Percentiles rank a stretch among this genome's conserved stretches.
Evolutionary conservation across 805 yeast genomes (phyloP).

Genomic region (Metschnikowia similis): DNA sequence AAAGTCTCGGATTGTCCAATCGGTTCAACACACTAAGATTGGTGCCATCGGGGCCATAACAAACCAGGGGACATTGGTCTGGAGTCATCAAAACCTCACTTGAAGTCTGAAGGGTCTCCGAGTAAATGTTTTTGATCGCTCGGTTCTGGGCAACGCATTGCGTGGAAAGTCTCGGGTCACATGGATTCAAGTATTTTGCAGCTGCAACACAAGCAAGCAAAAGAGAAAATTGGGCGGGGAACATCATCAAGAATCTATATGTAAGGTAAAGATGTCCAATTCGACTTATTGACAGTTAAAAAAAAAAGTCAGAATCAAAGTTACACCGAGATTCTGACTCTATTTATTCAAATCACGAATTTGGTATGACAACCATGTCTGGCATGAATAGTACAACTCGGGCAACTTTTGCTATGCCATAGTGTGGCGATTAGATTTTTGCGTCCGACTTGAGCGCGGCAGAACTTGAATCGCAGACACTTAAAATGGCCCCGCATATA

Average conservation of each 20-base stretch:
- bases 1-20: conserved; percentile 30
- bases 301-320: neutral
- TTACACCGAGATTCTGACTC: neutral
- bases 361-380: neutral
- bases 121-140: conserved; percentile 20
- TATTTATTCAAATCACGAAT: neutral
- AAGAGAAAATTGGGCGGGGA: neutral
- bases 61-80: conserved; percentile 9
- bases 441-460: neutral
- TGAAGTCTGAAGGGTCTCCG: conserved; percentile 5
- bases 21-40: conserved; percentile 10
- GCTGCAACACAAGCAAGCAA: neutral
- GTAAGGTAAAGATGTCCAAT: neutral
- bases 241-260: neutral
- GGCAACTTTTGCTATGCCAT: neutral
- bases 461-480: neutral
- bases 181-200: conserved; percentile 10
- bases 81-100: conserved; percentile 10
- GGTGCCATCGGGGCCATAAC: conserved; percentile 7
- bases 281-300: neutral
- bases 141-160: conserved; percentile 24
- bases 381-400: neutral
- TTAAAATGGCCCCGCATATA: neutral
- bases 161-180: conserved; percentile 25
- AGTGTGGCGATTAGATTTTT: neutral